Conservation (phyloP, 352 stramenopile species). For the Phytophthora macrochlamydospora region DNA sequence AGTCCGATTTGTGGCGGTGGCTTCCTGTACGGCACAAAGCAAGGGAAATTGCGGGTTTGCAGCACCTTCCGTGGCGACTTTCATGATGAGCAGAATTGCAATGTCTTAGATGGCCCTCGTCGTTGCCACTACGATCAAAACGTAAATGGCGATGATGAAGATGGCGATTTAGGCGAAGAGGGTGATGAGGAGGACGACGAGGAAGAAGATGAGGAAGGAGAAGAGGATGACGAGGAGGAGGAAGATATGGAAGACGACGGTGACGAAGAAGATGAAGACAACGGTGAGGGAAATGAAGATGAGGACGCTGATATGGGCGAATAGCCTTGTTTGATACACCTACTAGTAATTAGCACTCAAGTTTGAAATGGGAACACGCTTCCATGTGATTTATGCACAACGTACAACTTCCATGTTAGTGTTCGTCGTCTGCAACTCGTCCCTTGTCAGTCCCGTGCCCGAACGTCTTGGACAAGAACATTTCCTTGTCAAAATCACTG, state of each 20-base stretch:
- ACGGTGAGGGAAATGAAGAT: slow-evolving; percentile 31
- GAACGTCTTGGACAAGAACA: slow-evolving; percentile 85
- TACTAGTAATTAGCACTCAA: slow-evolving; percentile 28
- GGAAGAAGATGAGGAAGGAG: slow-evolving; percentile 27
- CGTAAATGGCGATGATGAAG: slow-evolving; percentile 49
- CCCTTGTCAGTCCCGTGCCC: slow-evolving; percentile 66
- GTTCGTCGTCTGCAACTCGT: slow-evolving; percentile 73
- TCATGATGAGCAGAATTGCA: slow-evolving; percentile 85
- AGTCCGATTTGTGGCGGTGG: slow-evolving; percentile 96
- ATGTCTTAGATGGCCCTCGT: slow-evolving; percentile 70
- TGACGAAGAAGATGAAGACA: slow-evolving; percentile 26
- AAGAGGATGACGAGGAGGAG: slow-evolving; percentile 25
- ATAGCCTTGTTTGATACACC: slow-evolving; percentile 42
- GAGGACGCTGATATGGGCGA: slow-evolving; percentile 52
- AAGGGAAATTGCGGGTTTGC: slow-evolving; percentile 93
- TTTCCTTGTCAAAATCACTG: slow-evolving; percentile 85
- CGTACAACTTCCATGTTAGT: slow-evolving; percentile 20
- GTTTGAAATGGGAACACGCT: slow-evolving; percentile 19
- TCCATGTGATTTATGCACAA: slow-evolving; percentile 24
- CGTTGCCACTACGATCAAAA: slow-evolving; percentile 70
- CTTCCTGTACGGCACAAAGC: slow-evolving; percentile 98
- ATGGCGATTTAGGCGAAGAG: slow-evolving; percentile 44
- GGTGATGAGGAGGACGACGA: slow-evolving; percentile 46
- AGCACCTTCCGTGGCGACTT: slow-evolving; percentile 77
- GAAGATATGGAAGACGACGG: slow-evolving; percentile 23